Base-by-base conservation (phyloP, 306 rosid genomes). In the Gastrolobium villosum region DNA sequence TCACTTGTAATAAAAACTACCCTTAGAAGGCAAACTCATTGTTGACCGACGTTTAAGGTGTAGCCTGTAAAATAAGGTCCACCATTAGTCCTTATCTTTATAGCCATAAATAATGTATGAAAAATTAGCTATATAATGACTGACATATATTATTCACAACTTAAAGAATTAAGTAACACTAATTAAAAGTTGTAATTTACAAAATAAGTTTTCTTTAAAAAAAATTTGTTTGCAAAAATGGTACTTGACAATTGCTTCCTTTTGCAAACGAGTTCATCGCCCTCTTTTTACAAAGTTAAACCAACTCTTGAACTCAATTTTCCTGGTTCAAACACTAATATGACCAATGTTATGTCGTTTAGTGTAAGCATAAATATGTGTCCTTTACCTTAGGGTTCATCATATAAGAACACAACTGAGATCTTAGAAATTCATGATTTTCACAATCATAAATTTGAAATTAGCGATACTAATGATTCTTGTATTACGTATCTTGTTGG, bases 1-100 rank as follows among this genome's bases (percentile, higher is more conserved):
- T 35, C 52, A 71, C 64, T 70, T 41, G 52, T 67, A 45, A 20
- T 35, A 26, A 74, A 40, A 37, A 26, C 30, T 53, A 53, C 43
- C 50, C 61, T 54, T 72, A 35, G n/a, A 9, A 28, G 66, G 11
- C 41, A 72, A 72, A 50, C 64, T 39, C 36, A 78, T 67, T 62
- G 2, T 64, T 68, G 2, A n/a, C 45, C 20, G 4, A 43, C 41
- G 49, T 62, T 63, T n/a, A 5, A 3, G 46, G 5, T 40, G 2
- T 7, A 39, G 6, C 4, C 2, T 43, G 20, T 66, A 20, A 62
- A 66, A 44, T 28, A 28, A 15, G 40, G 30, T 44, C 35, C 72
- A 30, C 49, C 7, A 14, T 4, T 49, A 5, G 54, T 11, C 3
- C 11, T 13, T 11, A 49, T 49, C 54, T 49, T 13, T 7, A 43